Evolutionary conservation across 192 early-diverging fungal species (phyloP).

Genomic region (Geosiphon pyriformis): DNA sequence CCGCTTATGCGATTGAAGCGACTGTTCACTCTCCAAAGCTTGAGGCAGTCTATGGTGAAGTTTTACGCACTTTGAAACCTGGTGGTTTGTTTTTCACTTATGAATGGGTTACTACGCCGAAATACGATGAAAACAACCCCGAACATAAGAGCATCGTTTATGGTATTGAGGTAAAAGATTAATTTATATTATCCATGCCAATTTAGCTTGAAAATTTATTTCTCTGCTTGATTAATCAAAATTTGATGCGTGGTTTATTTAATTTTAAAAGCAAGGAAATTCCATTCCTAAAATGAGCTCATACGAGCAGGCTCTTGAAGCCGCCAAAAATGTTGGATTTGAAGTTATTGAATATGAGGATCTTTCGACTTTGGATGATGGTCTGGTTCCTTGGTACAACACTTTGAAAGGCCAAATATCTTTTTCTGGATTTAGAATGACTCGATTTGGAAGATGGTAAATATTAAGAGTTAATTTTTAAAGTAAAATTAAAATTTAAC

Average conservation of each 20-base stretch:
- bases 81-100: constrained; percentile 83
- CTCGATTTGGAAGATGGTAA: constrained; percentile 25
- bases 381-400: constrained; percentile 59
- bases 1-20: constrained; percentile 85
- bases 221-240: background rate
- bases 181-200: background rate
- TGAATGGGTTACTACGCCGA: constrained; percentile 86
- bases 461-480: background rate
- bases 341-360: constrained; percentile 64
- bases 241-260: background rate
- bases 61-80: constrained; percentile 85
- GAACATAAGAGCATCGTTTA: constrained; percentile 68
- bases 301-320: constrained; percentile 62
- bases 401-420: constrained; percentile 47
- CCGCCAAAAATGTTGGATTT: constrained; percentile 72
- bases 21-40: constrained; percentile 79
- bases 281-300: constrained; percentile 76
- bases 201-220: background rate
- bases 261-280: constrained; percentile 57
- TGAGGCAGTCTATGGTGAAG: constrained; percentile 75
- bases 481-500: background rate
- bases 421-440: constrained; percentile 19
- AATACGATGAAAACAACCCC: constrained; percentile 71
- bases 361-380: constrained; percentile 43
- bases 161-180: constrained; percentile 61